Conservation (phyloP, 192 early-diverging fungal species). For the Coemansia sp. region DNA sequence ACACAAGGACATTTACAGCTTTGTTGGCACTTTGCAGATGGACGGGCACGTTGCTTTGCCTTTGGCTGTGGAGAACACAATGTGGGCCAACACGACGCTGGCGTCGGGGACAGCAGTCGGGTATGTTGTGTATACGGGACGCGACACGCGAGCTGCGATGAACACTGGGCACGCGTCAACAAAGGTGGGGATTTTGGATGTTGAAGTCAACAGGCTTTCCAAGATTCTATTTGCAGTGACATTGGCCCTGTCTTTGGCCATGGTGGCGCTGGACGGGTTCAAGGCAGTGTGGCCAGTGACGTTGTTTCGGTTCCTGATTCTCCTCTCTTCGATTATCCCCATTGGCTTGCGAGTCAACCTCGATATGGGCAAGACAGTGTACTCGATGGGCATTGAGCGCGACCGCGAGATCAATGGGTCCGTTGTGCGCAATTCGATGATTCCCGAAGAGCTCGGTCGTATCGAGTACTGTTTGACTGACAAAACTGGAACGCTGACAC, state of each 20-base stretch:
- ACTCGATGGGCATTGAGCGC: slow-evolving; percentile 82
- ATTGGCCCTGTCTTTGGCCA: slow-evolving; percentile 70
- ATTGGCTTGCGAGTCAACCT: slow-evolving; percentile 93
- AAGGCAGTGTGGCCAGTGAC: slow-evolving; percentile 89
- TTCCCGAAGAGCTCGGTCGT: slow-evolving; percentile 93
- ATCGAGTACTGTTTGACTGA: slow-evolving; percentile 91
- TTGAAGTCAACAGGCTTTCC: slow-evolving; percentile 86
- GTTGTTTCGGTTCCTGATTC: slow-evolving; percentile 88
- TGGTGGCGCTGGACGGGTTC: slow-evolving; percentile 89
- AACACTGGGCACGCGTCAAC: slow-evolving; percentile 90
- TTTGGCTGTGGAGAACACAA: slow-evolving; percentile 82
- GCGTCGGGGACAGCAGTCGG: slow-evolving; percentile 87
- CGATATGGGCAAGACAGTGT: slow-evolving; percentile 96
- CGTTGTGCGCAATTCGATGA: slow-evolving; percentile 88
- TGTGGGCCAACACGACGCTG: slow-evolving; percentile 94
- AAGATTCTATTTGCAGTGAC: slow-evolving; percentile 92
- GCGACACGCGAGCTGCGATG: slow-evolving; percentile 92
- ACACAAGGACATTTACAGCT: slow-evolving; percentile 91
- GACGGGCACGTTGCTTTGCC: slow-evolving; percentile 49
- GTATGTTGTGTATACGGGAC: slow-evolving; percentile 87
- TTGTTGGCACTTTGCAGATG: slow-evolving; percentile 71
- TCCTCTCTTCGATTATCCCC: slow-evolving; percentile 94
- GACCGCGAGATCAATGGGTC: slow-evolving; percentile 81
- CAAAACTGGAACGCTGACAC: slow-evolving; percentile 94
- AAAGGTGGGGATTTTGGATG: slow-evolving; percentile 87